Base-by-base conservation (phyloP, 768 basidiomycete genomes). In the Fistulinella prunicolor region DNA sequence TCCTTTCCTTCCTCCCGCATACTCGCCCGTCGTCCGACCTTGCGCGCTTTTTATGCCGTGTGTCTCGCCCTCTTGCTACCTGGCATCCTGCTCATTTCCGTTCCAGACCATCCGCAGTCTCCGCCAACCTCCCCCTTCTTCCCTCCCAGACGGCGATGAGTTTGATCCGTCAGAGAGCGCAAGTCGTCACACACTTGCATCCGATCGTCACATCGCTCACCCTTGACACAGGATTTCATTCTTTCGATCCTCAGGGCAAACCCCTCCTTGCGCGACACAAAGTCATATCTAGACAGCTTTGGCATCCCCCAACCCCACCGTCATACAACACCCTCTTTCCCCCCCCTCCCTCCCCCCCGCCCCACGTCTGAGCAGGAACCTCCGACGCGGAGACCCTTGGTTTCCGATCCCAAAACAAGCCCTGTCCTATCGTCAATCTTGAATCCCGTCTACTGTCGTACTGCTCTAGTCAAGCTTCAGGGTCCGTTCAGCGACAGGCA, bases 391-490 rank as follows among this genome's bases (percentile, higher is more conserved):
- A 55, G 63, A 59, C 58, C 75, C 62, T 47, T 56, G 26, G 70
- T 67, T 39, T 32, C 48, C 23, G 64, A 67, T 29, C 60, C 70
- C 9, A 73, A 74, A 53, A 40, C 67, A 2, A 82, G 72, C 50
- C 79, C 77, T 8, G 73, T 86, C 56, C 70, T 87, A 51, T 77
- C 81, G 6, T 83, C 85, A n/a, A 85, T 89, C 56, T 74, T 94
- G n/a, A 76, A 94, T 60, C 94, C 94, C 6, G 80, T 89, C 44
- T 73, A 82, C 48, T 79, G 83, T 37, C 86, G 91, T 44, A 95
- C 96, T 1, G 93, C 94, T 5, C 82, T 99, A 14, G 94, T 99
- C 58, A 98, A 98, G 70, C 73, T 98, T 3, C 96, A 98, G 66
- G 93, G 94, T 9, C 96, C 96, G 3, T 98, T 98, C 64, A 87